Evolutionary conservation across 306 rosid species (phyloP).

Genomic region (Vigna mungo): DNA sequence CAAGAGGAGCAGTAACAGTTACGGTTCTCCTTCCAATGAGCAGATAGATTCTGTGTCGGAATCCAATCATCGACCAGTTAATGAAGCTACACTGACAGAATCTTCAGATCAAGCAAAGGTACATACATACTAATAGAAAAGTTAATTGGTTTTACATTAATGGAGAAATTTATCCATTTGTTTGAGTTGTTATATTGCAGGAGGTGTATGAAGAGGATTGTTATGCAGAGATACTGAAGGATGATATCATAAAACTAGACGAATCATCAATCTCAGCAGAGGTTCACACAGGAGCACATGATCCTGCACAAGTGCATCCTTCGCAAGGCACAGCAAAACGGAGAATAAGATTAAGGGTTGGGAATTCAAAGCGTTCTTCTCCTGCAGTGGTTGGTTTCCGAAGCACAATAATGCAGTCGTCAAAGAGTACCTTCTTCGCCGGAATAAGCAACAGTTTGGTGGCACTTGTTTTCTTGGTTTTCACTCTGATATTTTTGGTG

Average conservation of each 20-base stretch:
- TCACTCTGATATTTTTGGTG: conserved; percentile 43
- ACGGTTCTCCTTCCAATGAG: conserved; percentile 71
- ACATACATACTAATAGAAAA: background rate
- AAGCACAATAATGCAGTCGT: conserved; percentile 42
- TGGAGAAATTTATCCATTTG: background rate
- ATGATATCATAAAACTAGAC: conserved; percentile 81
- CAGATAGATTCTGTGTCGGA: conserved; percentile 74
- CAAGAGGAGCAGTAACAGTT: conserved; percentile 62
- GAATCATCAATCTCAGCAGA: conserved; percentile 54
- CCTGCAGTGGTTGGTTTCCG: conserved; percentile 15
- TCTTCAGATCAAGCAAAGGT: conserved; percentile 60
- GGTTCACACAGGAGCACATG: conserved; percentile 46
- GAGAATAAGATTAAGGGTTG: conserved; percentile 59
- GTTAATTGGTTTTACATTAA: too few species aligned
- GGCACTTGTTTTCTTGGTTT: conserved; percentile 39
- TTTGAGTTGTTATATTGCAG: conserved; percentile 43
- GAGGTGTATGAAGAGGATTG: conserved; percentile 73
- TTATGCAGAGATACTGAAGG: conserved; percentile 79
- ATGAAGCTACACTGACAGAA: conserved; percentile 53
- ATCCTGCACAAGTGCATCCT: conserved; percentile 38
- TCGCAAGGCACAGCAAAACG: conserved; percentile 73
- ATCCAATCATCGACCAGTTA: conserved; percentile 52
- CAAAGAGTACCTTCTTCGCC: conserved; percentile 29
- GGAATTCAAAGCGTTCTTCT: conserved; percentile 39
- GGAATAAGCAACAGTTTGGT: conserved; percentile 25